A percentile compares a stretch with the other conserved stretches of the same genome.
Conservation (phyloP, 257 asterid species). For the Dorcoceras hygrometricum region DNA sequence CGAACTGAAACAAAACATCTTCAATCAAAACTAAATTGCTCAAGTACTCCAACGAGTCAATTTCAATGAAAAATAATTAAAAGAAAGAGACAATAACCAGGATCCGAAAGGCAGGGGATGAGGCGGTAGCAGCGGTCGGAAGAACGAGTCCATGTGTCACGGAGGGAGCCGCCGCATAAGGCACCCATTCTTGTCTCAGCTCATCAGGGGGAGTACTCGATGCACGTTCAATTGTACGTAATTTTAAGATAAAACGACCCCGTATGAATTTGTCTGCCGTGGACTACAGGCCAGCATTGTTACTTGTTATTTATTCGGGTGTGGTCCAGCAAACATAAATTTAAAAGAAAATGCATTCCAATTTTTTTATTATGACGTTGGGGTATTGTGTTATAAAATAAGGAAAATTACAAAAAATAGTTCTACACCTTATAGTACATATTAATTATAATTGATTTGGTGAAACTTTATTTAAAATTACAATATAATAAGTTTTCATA, state of each 20-base stretch:
- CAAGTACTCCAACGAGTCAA: slow-evolving; percentile 11
- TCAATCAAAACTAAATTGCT: slow-evolving; percentile 1
- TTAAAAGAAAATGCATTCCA: too few species aligned
- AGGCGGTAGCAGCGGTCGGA: slow-evolving; percentile 71
- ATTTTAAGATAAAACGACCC: slow-evolving; percentile 20
- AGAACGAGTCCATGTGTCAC: slow-evolving; percentile 55
- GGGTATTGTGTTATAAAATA: too few species aligned
- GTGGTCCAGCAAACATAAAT: too few species aligned
- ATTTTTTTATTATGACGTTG: too few species aligned
- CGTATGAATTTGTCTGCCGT: slow-evolving; percentile 8
- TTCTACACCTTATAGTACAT: too few species aligned
- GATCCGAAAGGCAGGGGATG: slow-evolving; percentile 87
- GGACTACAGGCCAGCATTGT: too few species aligned
- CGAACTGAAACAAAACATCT: slow-evolving; percentile 44
- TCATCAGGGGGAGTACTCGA: slow-evolving; percentile 23
- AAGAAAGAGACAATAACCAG: slow-evolving; percentile 46
- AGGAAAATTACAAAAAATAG: too few species aligned
- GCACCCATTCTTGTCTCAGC: slow-evolving; percentile 53
- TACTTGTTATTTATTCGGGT: too few species aligned
- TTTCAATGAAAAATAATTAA: not conserved
- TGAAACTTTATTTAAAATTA: too few species aligned
- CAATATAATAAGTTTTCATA: too few species aligned
- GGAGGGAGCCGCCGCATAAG: slow-evolving; percentile 47
- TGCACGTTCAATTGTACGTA: slow-evolving; percentile 31
- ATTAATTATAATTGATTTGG: too few species aligned